phyloP scores from a whole-genome alignment of 2,329 filamentous ascomycete genomes.

The Microcera coccophila region DNA sequence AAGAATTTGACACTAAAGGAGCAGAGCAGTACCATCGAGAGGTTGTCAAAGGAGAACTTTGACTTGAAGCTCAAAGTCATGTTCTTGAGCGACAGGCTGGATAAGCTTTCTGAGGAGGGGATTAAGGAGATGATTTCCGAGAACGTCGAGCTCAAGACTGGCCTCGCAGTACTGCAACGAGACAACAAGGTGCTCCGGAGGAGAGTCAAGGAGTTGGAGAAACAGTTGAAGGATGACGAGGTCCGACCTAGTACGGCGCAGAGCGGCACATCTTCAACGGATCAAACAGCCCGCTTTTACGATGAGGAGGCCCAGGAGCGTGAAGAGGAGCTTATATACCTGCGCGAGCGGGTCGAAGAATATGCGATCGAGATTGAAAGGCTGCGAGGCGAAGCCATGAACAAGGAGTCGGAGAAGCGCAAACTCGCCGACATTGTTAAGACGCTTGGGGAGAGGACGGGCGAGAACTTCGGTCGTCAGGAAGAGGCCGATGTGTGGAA shows the following conservation, averaged over 20 bases:
- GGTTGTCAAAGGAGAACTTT: conserved; percentile 96
- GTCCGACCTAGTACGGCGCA: conserved; percentile 58
- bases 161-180: conserved; percentile 80
- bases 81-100: conserved; percentile 88
- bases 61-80: conserved; percentile 96
- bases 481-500: conserved; percentile 85
- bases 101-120: conserved; percentile 90
- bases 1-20: conserved; percentile 87
- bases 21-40: conserved; percentile 94
- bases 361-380: conserved; percentile 81
- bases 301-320: conserved; percentile 63
- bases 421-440: conserved; percentile 77
- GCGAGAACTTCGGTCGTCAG: conserved; percentile 49
- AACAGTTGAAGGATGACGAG: conserved; percentile 65
- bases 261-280: conserved; percentile 55
- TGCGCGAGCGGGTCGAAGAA: conserved; percentile 81
- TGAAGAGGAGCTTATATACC: conserved; percentile 80
- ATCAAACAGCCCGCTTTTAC: conserved; percentile 52
- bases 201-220: conserved; percentile 81
- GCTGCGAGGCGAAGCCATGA: conserved; percentile 71
- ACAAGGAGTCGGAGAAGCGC: conserved; percentile 79
- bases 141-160: conserved; percentile 92
- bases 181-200: conserved; percentile 82
- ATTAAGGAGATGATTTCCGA: conserved; percentile 98
- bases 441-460: conserved; percentile 47